These are phyloP conservation scores for Neurospora crassa DNA, from an alignment of 2,329 filamentous ascomycete species.

Conservation along the genomic window DNA sequence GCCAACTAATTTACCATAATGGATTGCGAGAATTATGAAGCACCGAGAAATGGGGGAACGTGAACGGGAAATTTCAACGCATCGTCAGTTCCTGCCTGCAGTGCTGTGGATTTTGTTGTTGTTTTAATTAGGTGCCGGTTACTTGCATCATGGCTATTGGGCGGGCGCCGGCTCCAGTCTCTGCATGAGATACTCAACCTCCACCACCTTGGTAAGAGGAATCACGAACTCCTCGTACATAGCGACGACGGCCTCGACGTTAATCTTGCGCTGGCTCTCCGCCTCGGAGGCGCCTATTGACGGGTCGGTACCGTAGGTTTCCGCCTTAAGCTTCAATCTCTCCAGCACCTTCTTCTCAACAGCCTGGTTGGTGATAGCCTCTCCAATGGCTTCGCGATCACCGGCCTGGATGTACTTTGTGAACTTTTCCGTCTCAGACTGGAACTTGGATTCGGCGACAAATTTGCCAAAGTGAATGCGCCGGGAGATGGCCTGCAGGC, in stretches of 20 bases:
- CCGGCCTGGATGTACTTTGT: conserved; percentile 71
- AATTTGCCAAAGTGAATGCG: conserved; percentile 98
- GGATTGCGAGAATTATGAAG: conserved; percentile 15
- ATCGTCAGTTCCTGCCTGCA: neutral
- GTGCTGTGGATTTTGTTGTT: neutral
- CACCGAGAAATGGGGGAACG: neutral
- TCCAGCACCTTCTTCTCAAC: conserved; percentile 91
- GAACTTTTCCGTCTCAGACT: conserved; percentile 70
- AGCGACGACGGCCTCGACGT: conserved; percentile 79
- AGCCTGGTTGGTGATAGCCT: conserved; percentile 78
- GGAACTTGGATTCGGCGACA: conserved; percentile 93
- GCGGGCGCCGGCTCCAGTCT: conserved; percentile 45
- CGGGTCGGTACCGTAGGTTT: conserved; percentile 89
- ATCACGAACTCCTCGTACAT: conserved; percentile 95
- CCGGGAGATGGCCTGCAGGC: conserved; percentile 79
- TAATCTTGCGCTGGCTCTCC: conserved; percentile 65
- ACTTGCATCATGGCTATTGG: conserved; percentile 3
- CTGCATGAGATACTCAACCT: conserved; percentile 98
- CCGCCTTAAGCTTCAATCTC: conserved; percentile 75
- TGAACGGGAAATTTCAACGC: neutral
- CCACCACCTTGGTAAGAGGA: conserved; percentile 93
- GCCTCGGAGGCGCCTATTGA: conserved; percentile 45
- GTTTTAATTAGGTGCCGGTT: neutral
- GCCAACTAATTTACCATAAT: neutral
- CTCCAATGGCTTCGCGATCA: conserved; percentile 73